Conservation (phyloP, 805 yeast genomes). For the Henningerozyma blattae region DNA sequence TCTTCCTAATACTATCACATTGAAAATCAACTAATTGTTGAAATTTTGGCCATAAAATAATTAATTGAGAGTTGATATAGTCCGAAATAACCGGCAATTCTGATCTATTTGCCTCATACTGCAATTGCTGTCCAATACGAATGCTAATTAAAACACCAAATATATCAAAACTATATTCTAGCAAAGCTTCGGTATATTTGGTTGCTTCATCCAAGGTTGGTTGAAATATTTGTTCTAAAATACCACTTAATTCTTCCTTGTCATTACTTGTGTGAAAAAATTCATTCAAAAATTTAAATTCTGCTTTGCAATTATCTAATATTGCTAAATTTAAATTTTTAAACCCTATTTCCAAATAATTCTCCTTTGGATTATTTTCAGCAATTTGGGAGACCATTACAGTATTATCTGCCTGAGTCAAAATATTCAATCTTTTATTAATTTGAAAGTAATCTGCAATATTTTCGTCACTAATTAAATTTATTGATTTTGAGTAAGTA, state of each 20-base stretch:
- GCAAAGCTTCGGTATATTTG: slow-evolving; percentile 32
- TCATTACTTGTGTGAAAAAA: slow-evolving; percentile 46
- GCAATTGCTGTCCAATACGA: slow-evolving; percentile 53
- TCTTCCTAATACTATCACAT: slow-evolving; percentile 56
- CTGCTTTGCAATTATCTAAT: slow-evolving; percentile 66
- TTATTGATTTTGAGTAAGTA: slow-evolving; percentile 5
- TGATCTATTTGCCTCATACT: slow-evolving; percentile 53
- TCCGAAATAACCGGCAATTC: slow-evolving; percentile 57
- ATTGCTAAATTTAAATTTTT: slow-evolving; percentile 62
- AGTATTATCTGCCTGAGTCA: slow-evolving; percentile 42
- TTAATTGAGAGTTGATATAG: slow-evolving; percentile 51
- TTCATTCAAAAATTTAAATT: slow-evolving; percentile 58
- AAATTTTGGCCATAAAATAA: slow-evolving; percentile 78
- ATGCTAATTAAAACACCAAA: slow-evolving; percentile 72
- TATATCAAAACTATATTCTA: slow-evolving; percentile 43
- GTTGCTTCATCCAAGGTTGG: slow-evolving; percentile 41
- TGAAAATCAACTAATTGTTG: slow-evolving; percentile 67
- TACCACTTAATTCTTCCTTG: slow-evolving; percentile 29
- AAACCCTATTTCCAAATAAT: slow-evolving; percentile 64
- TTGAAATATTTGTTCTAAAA: slow-evolving; percentile 39
- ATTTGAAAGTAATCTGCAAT: slow-evolving; percentile 45
- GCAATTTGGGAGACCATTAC: slow-evolving; percentile 79
- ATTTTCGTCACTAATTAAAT: slow-evolving; percentile 12
- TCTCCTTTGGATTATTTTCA: slow-evolving; percentile 53
- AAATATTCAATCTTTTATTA: slow-evolving; percentile 47